Evolutionary conservation across 495 filamentous ascomycete genomes (phyloP).

Genomic region (Viridothelium virens): DNA sequence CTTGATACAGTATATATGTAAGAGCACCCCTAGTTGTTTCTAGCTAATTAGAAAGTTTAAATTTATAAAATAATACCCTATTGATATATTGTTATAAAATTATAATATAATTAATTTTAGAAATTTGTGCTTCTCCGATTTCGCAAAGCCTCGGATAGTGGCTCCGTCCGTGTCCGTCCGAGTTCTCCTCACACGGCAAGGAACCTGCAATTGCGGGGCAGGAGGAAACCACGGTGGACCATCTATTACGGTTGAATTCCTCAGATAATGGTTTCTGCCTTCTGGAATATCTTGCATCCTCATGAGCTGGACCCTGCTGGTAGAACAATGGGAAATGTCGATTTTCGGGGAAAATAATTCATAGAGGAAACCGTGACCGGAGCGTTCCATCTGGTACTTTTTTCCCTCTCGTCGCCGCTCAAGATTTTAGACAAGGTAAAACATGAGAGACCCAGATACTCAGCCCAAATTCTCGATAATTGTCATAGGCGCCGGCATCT

Average conservation of each 20-base stretch:
- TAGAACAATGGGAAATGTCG: background rate
- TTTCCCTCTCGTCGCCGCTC: background rate
- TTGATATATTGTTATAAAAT: too few relatives aligned
- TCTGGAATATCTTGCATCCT: background rate
- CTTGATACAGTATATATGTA: too few relatives aligned
- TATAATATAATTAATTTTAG: too few relatives aligned
- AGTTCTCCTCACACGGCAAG: background rate
- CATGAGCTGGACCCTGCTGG: background rate
- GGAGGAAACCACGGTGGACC: background rate
- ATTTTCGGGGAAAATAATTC: background rate
- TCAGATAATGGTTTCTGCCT: background rate
- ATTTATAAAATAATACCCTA: too few relatives aligned
- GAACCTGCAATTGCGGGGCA: background rate
- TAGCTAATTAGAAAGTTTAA: too few relatives aligned
- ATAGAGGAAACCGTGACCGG: background rate
- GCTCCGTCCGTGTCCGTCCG: background rate
- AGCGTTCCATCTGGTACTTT: background rate
- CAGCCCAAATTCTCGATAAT: background rate
- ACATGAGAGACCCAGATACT: background rate
- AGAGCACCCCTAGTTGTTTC: too few relatives aligned
- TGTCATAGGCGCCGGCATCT: background rate
- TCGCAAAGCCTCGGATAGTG: background rate
- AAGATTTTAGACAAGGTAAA: background rate
- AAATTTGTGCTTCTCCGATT: background rate
- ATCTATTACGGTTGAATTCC: background rate